Evolutionary conservation across 352 stramenopile genomes (phyloP).

Genomic region (Globisporangium nagaii): DNA sequence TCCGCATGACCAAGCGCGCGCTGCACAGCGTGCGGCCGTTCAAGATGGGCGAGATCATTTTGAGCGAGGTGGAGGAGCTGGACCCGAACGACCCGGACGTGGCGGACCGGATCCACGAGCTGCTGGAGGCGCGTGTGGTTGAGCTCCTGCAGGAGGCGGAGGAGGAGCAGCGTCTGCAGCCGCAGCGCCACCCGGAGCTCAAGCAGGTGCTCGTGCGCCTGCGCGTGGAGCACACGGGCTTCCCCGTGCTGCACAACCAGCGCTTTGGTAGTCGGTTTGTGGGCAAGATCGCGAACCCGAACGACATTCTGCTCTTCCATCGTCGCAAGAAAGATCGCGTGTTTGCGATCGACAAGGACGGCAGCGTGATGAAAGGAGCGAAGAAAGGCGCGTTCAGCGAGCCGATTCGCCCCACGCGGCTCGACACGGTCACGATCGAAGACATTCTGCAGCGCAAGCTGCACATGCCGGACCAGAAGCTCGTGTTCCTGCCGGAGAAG

Average conservation of each 20-base stretch:
- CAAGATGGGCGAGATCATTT: slow-evolving; percentile 87
- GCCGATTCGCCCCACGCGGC: slow-evolving; percentile 54
- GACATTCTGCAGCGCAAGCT: slow-evolving; percentile 69
- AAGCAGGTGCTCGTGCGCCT: slow-evolving; percentile 76
- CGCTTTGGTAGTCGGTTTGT: slow-evolving; percentile 85
- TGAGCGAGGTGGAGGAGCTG: slow-evolving; percentile 83
- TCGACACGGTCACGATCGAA: slow-evolving; percentile 72
- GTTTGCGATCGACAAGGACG: slow-evolving; percentile 38
- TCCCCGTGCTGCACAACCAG: slow-evolving; percentile 83
- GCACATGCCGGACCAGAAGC: slow-evolving; percentile 54
- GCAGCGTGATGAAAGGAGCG: slow-evolving; percentile 6
- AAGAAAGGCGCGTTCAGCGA: slow-evolving; percentile 25
- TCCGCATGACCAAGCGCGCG: slow-evolving; percentile 79
- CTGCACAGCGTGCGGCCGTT: slow-evolving; percentile 93
- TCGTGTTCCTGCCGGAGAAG: slow-evolving; percentile 71
- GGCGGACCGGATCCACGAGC: slow-evolving; percentile 56
- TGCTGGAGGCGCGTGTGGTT: slow-evolving; percentile 57
- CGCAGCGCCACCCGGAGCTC: slow-evolving; percentile 21
- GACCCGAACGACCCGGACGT: slow-evolving; percentile 90
- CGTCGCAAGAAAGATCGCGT: slow-evolving; percentile 57
- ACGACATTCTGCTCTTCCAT: slow-evolving; percentile 84
- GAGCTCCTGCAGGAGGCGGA: slow-evolving; percentile 66
- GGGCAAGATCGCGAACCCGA: slow-evolving; percentile 83
- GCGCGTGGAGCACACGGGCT: slow-evolving; percentile 87
- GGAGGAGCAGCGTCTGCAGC: slow-evolving; percentile 27